Evolutionary conservation across 805 yeast species (phyloP), one percentile per base, ranked within the genome.

Genomic region (Diddensiella santjacobensis): DNA sequence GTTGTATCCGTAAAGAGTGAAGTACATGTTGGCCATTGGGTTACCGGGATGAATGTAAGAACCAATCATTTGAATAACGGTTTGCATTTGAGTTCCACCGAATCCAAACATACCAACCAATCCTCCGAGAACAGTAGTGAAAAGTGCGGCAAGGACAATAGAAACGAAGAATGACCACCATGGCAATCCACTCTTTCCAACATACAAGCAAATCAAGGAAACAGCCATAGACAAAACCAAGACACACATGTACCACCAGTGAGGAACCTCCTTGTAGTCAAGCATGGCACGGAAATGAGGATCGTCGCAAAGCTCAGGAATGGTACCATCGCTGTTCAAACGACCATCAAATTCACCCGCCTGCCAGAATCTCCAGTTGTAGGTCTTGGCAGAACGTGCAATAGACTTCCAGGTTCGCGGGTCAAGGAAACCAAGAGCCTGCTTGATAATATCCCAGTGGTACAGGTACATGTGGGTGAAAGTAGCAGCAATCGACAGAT

Each of bases 261-360:
- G 77, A n/a, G 84, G 87, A 22, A 80, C 84, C 55, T 81, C 87
- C 19, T 70, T 71, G 61, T 81, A 80, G 24, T 63, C 62, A 10
- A 73, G 52, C 82, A 80, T 80, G 74, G 79, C 78, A 41, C 67
- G 68, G 48, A 80, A 72, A 56, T 78, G 83, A 1, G 83, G 78
- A 56, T 81, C 86, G 19, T 73, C 58, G 54, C 57, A 39, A 22
- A 46, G 30, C 36, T 44, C 48, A 38, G 51, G 51, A n/a, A 53
- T 37, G 29, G 48, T 36, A 30, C 56, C 56, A 17, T 54, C 56
- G 20, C 37, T 22, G 33, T 54, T 40, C 15, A 54, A 44, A 36
- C 58, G 48, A 18, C 42, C 31, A 45, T 54, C 58, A 29, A 36
- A 22, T 20, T 35, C 48, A 5, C 58, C 66, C 3, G 72, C 73